Evolutionary conservation across 345 rosid genomes (phyloP), one percentile per base, ranked within the genome.

Genomic region (Eucalyptus microcorys): DNA sequence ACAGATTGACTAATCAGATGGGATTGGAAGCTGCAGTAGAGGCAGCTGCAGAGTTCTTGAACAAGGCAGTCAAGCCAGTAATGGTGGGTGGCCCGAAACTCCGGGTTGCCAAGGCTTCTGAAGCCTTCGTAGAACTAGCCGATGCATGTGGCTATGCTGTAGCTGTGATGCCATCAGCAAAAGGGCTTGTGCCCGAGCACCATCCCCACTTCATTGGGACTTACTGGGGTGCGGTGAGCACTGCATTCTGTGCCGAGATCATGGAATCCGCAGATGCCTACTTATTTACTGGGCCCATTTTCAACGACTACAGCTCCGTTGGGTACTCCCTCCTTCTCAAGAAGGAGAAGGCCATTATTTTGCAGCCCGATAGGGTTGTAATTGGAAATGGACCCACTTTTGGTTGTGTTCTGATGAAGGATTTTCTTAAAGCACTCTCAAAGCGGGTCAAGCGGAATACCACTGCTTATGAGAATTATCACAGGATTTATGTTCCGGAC

Each of bases 191-290:
- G 21, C 97, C 98, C 1, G 97, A 96, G 92, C 91, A 93, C 79
- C 98, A 96, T 87, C 93, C 96, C 32, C 98, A 91, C 90, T 96
- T 95, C 93, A 91, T 95, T 64, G 98, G 98, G 55, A 96, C 98
- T 16, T 96, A 94, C 45, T 96, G 97, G 97, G 98, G 98, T 43
- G 97, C 95, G 17, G 95, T 95, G 88, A 95, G 97, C 90, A 93
- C 97, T 40, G 92, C 96, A 1, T 96, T 96, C 88, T 95, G 98
- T 87, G 93, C 96, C 27, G 97, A 96, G 92, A 96, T 96, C 17
- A 97, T 96, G 89, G 98, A 96, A 90, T 95, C 97, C 34, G 96
- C 97, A 3, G 98, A 96, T 92, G 97, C 97, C 48, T 96, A 95
- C 88, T 87, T 96, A 92, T 94, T 96, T 88, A 97, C 96, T 17